These are phyloP conservation scores for Leccinum disarticulatum DNA, from an alignment of 768 basidiomycete species.

Conservation along the genomic window DNA sequence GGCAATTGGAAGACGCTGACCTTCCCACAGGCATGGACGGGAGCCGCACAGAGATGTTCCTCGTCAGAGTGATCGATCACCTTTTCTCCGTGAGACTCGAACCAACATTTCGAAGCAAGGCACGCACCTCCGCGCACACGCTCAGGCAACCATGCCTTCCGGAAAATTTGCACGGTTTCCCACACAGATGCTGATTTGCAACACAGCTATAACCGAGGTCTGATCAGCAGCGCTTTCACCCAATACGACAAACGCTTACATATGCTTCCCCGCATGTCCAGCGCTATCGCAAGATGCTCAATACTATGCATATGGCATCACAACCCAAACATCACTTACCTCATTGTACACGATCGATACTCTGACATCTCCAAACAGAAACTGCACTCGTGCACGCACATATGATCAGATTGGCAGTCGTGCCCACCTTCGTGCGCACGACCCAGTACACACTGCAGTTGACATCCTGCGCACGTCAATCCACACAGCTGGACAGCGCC, in stretches of 20 bases:
- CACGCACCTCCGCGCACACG: constrained; percentile 51
- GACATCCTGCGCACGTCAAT: constrained; percentile 46
- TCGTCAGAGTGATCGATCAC: constrained; percentile 46
- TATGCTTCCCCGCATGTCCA: constrained; percentile 55
- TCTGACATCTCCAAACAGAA: constrained; percentile 33
- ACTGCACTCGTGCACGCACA: constrained; percentile 44
- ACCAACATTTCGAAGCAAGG: background rate
- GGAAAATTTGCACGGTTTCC: constrained; percentile 45
- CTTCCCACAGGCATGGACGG: constrained; percentile 55
- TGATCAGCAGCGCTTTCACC: background rate
- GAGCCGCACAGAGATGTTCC: constrained; percentile 54
- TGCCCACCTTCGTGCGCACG: constrained; percentile 48
- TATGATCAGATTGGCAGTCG: constrained; percentile 51
- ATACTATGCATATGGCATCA: constrained; percentile 16
- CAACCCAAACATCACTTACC: constrained; percentile 35
- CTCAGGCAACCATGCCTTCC: constrained; percentile 51
- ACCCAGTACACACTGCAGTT: constrained; percentile 47
- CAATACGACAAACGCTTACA: constrained; percentile 36
- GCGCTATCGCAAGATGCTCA: constrained; percentile 38
- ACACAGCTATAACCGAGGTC: constrained; percentile 43
- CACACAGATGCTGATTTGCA: constrained; percentile 54
- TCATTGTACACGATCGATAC: constrained; percentile 42
- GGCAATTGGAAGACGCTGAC: constrained; percentile 25
- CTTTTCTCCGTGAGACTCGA: constrained; percentile 28
- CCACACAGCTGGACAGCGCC: constrained; percentile 50